Conservation (phyloP, 176 grass and related monocot genomes). For the Elaeis guineensis region DNA sequence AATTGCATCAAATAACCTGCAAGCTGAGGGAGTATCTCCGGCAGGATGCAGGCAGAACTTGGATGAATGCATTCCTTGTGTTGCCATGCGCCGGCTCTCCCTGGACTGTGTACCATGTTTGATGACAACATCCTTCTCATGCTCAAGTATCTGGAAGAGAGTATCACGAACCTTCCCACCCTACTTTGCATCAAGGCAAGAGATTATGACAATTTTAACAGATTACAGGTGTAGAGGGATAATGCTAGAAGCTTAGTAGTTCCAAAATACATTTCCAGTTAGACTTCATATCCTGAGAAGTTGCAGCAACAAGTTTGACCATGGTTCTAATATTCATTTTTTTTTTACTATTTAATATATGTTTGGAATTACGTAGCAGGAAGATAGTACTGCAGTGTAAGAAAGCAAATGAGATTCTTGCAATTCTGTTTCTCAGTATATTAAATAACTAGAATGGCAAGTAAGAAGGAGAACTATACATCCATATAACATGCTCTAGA, state of each 20-base stretch:
- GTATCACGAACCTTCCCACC: slow-evolving; percentile 73
- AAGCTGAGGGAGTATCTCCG: slow-evolving; percentile 72
- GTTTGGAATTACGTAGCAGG: too few relatives aligned
- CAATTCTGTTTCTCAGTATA: too few relatives aligned
- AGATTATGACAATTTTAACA: not conserved
- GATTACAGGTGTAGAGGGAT: not conserved
- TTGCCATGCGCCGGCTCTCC: slow-evolving; percentile 63
- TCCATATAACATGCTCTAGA: too few relatives aligned
- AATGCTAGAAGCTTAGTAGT: not conserved
- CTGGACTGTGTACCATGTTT: slow-evolving; percentile 82
- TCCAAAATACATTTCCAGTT: too few relatives aligned
- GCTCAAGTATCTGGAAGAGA: slow-evolving; percentile 79
- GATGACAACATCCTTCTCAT: slow-evolving; percentile 65
- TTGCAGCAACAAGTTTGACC: too few relatives aligned
- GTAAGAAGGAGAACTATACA: too few relatives aligned
- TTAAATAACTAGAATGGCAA: too few relatives aligned
- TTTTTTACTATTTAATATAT: too few relatives aligned
- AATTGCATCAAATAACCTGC: slow-evolving; percentile 76
- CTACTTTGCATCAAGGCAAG: slow-evolving; percentile 6
- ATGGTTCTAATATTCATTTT: too few relatives aligned
- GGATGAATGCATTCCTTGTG: slow-evolving; percentile 75
- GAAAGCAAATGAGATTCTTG: too few relatives aligned
- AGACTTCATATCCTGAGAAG: too few relatives aligned
- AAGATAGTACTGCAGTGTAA: too few relatives aligned
- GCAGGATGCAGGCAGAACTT: slow-evolving; percentile 95